Percentiles rank a stretch among this genome's conserved stretches.
phyloP scores from a whole-genome alignment of 1,139 yeast species.

The Sugiyamaella sp. region DNA sequence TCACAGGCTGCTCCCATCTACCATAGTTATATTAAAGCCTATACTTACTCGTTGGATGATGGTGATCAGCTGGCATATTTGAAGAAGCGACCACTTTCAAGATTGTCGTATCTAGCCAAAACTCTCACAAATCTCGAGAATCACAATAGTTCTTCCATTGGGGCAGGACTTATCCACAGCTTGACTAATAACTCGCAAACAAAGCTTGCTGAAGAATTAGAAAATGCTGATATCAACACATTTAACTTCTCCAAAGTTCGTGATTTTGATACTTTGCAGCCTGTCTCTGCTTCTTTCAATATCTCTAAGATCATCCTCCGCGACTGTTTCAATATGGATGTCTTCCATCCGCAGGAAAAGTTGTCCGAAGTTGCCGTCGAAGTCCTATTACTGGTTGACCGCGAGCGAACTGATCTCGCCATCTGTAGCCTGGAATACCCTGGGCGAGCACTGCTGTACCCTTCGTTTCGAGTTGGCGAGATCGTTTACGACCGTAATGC shows the following conservation, averaged over 20 bases:
- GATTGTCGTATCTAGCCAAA: slow-evolving; percentile 44
- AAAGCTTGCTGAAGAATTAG: slow-evolving; percentile 31
- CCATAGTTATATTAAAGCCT: slow-evolving; percentile 40
- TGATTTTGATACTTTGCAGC: slow-evolving; percentile 36
- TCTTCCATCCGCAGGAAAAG: slow-evolving; percentile 36
- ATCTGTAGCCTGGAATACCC: slow-evolving; percentile 43
- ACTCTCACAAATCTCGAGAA: slow-evolving; percentile 21
- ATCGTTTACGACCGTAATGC: slow-evolving; percentile 28
- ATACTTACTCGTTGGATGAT: slow-evolving; percentile 41
- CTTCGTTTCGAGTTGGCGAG: slow-evolving; percentile 41
- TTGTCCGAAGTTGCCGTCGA: slow-evolving; percentile 37
- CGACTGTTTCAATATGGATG: slow-evolving; percentile 41
- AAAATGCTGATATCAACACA: slow-evolving; percentile 32
- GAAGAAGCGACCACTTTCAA: slow-evolving; percentile 47
- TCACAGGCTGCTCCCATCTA: slow-evolving; percentile 33
- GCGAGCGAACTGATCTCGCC: slow-evolving; percentile 37
- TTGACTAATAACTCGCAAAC: slow-evolving; percentile 30
- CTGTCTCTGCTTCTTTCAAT: slow-evolving; percentile 40
- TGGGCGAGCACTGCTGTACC: slow-evolving; percentile 44
- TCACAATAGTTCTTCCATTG: slow-evolving; percentile 16
- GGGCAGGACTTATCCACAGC: slow-evolving; percentile 28
- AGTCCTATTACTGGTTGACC: slow-evolving; percentile 31
- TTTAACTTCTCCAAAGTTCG: slow-evolving; percentile 39
- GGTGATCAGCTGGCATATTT: slow-evolving; percentile 43
- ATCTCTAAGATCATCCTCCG: slow-evolving; percentile 37